Evolutionary conservation across 2,329 filamentous ascomycete species (phyloP).

Genomic region (Eutypa lata): DNA sequence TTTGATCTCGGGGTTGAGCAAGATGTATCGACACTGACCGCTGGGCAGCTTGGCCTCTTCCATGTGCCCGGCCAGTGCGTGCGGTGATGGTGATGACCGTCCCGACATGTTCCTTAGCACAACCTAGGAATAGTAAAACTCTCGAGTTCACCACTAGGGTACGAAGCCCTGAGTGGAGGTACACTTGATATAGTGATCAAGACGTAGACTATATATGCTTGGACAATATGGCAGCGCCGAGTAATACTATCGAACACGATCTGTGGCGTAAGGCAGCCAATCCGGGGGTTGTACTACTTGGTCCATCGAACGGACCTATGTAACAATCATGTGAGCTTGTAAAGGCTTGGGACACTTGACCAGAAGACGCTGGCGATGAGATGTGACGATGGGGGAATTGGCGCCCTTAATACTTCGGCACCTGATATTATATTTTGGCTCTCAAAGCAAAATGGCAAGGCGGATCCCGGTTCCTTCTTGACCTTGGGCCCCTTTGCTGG

Average conservation of each 20-base stretch:
- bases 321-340: constrained; percentile 2
- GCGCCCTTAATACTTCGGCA: background rate
- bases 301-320: constrained; percentile 28
- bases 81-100: constrained; percentile 24
- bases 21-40: constrained; percentile 58
- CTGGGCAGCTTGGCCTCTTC: constrained; percentile 50
- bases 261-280: constrained; percentile 19
- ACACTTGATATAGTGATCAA: constrained; percentile 7
- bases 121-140: constrained; percentile 12
- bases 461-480: background rate
- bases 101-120: constrained; percentile 22
- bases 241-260: constrained; percentile 24
- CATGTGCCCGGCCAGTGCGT: constrained; percentile 15
- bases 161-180: constrained; percentile 12
- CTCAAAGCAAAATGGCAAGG: background rate
- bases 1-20: constrained; percentile 54
- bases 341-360: background rate
- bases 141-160: constrained; percentile 13
- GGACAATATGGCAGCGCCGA: constrained; percentile 14
- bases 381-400: background rate
- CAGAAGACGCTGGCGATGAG: background rate
- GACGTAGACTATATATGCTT: constrained; percentile 4
- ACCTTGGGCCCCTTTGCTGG: background rate
- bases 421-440: background rate
- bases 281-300: constrained; percentile 21